Conservation (phyloP, 1,284 basidiomycete genomes). For the Fomitopsis betulina region DNA sequence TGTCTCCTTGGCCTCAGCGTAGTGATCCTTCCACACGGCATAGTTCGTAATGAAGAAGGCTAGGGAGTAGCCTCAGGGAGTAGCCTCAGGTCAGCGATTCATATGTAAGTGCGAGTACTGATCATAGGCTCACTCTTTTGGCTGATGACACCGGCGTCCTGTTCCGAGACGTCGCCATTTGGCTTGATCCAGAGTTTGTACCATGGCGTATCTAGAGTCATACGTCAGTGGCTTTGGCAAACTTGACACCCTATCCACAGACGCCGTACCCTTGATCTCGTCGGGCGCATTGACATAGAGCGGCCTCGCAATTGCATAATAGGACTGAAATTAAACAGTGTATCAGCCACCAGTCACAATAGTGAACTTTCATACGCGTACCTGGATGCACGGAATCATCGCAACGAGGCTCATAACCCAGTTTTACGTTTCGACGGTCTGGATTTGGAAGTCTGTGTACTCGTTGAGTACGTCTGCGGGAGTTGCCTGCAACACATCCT, state of each 20-base stretch:
- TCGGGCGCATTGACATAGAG: neutral
- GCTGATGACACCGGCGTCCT: neutral
- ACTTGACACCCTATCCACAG: neutral
- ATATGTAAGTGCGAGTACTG: neutral
- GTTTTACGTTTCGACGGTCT: neutral
- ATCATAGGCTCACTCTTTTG: neutral
- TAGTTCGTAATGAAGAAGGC: constrained; percentile 6
- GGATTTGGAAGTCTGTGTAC: constrained; percentile 4
- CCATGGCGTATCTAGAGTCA: constrained; percentile 2
- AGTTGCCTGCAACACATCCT: no score
- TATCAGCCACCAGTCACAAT: no score
- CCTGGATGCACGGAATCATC: constrained; percentile 9
- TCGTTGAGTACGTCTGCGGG: neutral
- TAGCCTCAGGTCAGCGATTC: neutral
- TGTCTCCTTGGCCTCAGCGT: constrained; percentile 1
- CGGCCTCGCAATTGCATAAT: neutral
- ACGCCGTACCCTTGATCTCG: neutral
- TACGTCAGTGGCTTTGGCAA: neutral
- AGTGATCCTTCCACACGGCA: constrained; percentile 6
- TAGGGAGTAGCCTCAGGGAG: no score
- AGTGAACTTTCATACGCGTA: neutral
- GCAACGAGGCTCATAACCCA: constrained; percentile 5
- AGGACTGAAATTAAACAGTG: neutral
- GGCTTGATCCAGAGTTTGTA: constrained; percentile 6
- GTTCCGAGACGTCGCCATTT: neutral